Evolutionary conservation across 257 asterid species (phyloP).

Genomic region (Misopates orontium): DNA sequence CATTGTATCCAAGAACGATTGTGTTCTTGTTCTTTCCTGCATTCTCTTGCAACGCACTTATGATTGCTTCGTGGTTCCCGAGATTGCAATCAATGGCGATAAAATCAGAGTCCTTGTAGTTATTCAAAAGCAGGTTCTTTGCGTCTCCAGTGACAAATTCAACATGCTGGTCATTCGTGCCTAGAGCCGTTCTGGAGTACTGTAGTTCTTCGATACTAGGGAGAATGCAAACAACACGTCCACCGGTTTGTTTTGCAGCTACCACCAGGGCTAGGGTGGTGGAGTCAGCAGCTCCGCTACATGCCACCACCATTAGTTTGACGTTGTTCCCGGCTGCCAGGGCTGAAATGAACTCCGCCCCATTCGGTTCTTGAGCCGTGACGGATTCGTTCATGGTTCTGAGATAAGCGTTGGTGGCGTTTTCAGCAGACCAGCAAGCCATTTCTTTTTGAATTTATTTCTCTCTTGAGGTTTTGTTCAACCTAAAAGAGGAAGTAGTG

Average conservation of each 20-base stretch:
- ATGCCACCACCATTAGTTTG: slow-evolving; percentile 58
- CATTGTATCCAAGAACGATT: slow-evolving; percentile 68
- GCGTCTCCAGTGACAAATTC: slow-evolving; percentile 60
- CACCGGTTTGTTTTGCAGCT: slow-evolving; percentile 85
- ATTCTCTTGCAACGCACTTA: slow-evolving; percentile 39
- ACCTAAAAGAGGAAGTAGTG: slow-evolving; percentile 20
- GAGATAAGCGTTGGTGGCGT: slow-evolving; percentile 84
- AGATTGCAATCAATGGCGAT: slow-evolving; percentile 72
- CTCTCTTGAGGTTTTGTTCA: slow-evolving; percentile 3
- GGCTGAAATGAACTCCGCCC: slow-evolving; percentile 79
- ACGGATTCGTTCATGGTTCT: slow-evolving; percentile 84
- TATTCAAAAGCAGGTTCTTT: slow-evolving; percentile 29
- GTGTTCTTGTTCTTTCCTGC: slow-evolving; percentile 21
- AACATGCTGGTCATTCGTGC: slow-evolving; percentile 31
- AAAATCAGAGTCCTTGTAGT: slow-evolving; percentile 58
- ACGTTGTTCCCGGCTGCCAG: slow-evolving; percentile 83
- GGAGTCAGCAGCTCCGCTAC: slow-evolving; percentile 58
- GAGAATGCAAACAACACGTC: slow-evolving; percentile 68
- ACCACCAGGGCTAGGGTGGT: slow-evolving; percentile 67
- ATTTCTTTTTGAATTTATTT: slow-evolving; percentile 25
- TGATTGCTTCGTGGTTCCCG: slow-evolving; percentile 53
- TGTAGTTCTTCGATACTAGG: slow-evolving; percentile 37
- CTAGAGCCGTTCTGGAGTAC: slow-evolving; percentile 35
- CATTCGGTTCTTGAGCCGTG: slow-evolving; percentile 68
- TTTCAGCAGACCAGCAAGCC: slow-evolving; percentile 94